These are phyloP conservation scores for Candida freyschussii DNA, from an alignment of 1,139 yeast genomes.

Conservation along the genomic window DNA sequence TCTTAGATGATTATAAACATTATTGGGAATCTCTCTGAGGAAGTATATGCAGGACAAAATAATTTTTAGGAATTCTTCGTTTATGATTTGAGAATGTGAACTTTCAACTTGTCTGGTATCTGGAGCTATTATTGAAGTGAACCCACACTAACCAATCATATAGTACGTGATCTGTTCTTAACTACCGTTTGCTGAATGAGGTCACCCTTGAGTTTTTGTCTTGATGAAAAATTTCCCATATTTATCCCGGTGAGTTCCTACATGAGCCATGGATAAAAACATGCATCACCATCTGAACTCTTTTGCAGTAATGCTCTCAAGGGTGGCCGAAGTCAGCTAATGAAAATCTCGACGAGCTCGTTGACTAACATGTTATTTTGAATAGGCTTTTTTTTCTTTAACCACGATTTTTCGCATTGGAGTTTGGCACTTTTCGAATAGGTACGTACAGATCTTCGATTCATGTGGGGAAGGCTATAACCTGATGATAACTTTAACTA, in stretches of 20 bases:
- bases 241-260: conserved; percentile 51
- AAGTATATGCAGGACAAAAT: conserved; percentile 61
- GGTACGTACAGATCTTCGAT: no score
- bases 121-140: neutral
- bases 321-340: conserved; percentile 1
- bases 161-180: no score
- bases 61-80: conserved; percentile 58
- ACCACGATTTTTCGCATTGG: conserved; percentile 2
- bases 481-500: conserved; percentile 50
- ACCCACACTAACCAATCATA: conserved; percentile 2
- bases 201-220: no score
- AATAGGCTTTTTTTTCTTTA: conserved; percentile 1
- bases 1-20: conserved; percentile 31
- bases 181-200: no score
- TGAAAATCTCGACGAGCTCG: neutral
- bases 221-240: conserved; percentile 34
- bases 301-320: no score
- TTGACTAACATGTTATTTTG: no score
- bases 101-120: neutral
- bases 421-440: no score
- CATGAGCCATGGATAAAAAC: conserved; percentile 57
- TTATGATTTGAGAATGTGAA: conserved; percentile 38
- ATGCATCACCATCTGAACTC: conserved; percentile 89
- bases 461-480: no score
- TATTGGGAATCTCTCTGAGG: conserved; percentile 41